Conservation (phyloP, 805 yeast genomes). For the Teunomyces aglyptinius region DNA sequence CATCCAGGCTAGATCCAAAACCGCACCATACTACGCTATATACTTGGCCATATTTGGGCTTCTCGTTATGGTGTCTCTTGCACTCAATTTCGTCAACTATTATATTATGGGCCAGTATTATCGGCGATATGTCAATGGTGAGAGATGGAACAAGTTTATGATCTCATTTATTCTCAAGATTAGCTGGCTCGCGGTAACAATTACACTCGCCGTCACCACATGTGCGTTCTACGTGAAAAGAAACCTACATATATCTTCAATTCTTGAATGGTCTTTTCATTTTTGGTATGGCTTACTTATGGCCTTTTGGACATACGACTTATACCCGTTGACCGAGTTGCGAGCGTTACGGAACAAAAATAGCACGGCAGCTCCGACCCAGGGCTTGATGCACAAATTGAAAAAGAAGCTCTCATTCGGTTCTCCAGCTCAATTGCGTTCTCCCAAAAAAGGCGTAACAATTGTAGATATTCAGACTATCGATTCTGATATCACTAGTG, state of each 20-base stretch:
- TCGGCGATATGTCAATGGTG: constrained; percentile 27
- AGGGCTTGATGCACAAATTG: background rate
- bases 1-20: background rate
- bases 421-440: background rate
- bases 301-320: constrained; percentile 29
- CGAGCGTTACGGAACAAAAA: constrained; percentile 13
- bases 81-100: constrained; percentile 25
- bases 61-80: constrained; percentile 23
- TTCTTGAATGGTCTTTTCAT: constrained; percentile 28
- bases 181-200: constrained; percentile 22
- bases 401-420: background rate
- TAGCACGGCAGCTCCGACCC: background rate
- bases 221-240: constrained; percentile 21
- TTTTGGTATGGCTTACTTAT: constrained; percentile 26
- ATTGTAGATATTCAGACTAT: background rate
- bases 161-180: constrained; percentile 24
- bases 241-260: constrained; percentile 15
- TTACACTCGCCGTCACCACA: constrained; percentile 18
- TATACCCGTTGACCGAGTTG: constrained; percentile 26
- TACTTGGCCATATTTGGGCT: constrained; percentile 15
- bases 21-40: background rate
- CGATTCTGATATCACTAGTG: background rate
- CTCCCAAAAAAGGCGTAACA: background rate
- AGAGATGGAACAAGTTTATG: constrained; percentile 28
- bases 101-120: constrained; percentile 30